Base-by-base conservation (phyloP, 345 rosid species). In the Erodium maritimum region DNA sequence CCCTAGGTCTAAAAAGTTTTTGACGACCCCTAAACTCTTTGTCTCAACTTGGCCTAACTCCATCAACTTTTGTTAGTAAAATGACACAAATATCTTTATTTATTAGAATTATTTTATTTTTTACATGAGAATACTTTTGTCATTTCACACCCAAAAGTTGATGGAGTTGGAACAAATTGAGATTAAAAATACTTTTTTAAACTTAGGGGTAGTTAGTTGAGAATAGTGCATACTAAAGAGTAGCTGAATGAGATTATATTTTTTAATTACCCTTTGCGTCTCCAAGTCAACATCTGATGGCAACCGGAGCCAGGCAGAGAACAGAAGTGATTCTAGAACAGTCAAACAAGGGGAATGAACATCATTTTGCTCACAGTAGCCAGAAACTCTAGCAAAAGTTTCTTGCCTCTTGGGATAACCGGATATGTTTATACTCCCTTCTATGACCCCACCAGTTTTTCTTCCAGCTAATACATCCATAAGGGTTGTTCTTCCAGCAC, bases 381-480 rank as follows among this genome's bases (percentile, higher is more conserved):
- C 99, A 45, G 99, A 89, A 73, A 93, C 73, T 76, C 96, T 83
- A 6, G 99, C 96, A 75, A 93, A 93, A 11, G 95, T 87, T 71
- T 93, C 96, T 69, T 93, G 96, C 66, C 72, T 83, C 75, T 89
- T 93, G 10, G 90, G 95, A 71, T 80, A 89, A 61, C 99, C 96
- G 16, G 96, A 86, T 75, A 93, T 74, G 69, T 78, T 57, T 70
- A 89, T 79, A 72, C 66, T 76, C 62, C 99, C 99, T 80, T 89
- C 95, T 45, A 89, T 83, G 52, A 75, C 21, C 62, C 99, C 96
- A 52, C 96, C 99, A 50, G 95, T 93, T 79, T 93, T 93, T 64
- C 99, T 79, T 60, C 99, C 99, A 20, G 96, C 93, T 77, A 93
- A 78, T 69, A 89, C 99, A 77, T 89, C 99, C 99, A 93, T 93